phyloP scores from a whole-genome alignment of 345 rosid species.

The Boechera divaricarpa region DNA sequence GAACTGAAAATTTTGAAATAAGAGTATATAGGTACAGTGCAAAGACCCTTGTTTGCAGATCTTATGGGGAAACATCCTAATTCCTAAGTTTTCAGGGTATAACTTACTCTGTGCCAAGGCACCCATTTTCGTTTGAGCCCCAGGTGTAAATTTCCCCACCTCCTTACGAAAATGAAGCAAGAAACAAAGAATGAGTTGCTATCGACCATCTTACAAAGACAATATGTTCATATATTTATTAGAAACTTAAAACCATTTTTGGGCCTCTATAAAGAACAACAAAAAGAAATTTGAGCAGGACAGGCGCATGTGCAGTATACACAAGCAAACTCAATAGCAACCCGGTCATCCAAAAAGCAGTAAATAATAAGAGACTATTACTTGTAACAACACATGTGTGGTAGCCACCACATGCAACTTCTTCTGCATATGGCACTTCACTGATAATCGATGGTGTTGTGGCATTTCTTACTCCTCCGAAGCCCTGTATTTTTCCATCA shows the following conservation, averaged over 20 bases:
- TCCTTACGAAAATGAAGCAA: constrained; percentile 51
- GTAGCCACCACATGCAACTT: constrained; percentile 93
- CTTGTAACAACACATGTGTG: constrained; percentile 88
- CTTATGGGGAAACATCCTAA: constrained; percentile 12
- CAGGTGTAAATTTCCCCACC: constrained; percentile 82
- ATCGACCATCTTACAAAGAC: constrained; percentile 4
- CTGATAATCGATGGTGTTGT: constrained; percentile 63
- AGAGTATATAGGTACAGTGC: constrained; percentile 10
- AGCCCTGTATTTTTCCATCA: constrained; percentile 52
- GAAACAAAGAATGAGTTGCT: constrained; percentile 26
- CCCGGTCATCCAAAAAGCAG: not conserved
- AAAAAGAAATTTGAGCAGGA: constrained; percentile 11
- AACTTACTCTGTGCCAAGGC: constrained; percentile 86
- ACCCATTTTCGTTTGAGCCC: constrained; percentile 96
- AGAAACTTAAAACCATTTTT: not conserved
- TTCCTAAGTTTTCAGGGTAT: not conserved
- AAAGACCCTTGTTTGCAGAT: constrained; percentile 23
- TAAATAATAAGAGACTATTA: constrained; percentile 46
- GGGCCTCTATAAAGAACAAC: not conserved
- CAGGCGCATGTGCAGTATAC: not conserved
- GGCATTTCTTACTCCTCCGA: constrained; percentile 56
- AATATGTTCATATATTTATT: not conserved
- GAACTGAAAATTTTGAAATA: constrained; percentile 55
- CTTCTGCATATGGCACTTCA: constrained; percentile 67
- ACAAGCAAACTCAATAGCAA: not conserved